Base-by-base conservation (phyloP, 352 stramenopile species). In the Phytophthora foliorum region DNA sequence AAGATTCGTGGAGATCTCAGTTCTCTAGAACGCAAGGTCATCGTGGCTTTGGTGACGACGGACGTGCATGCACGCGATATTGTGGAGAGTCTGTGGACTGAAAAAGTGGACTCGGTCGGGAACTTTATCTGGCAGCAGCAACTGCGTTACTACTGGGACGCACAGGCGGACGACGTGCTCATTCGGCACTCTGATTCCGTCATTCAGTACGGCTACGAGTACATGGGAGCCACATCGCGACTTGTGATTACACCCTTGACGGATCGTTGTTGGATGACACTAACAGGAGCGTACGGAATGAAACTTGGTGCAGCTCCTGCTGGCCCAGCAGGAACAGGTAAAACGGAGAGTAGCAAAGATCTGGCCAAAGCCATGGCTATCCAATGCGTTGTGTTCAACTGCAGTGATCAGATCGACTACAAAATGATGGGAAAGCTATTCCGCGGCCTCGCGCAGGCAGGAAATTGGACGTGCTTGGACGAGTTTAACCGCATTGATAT, bases 351-450 rank as follows among this genome's bases (percentile, higher is more conserved):
- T 21, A 98, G 89, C 25, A 99, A 99, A 64, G 96, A 98, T 72
- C 72, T 98, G 11, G 95, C 91, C 16, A 98, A 98, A 68, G 91
- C 94, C 14, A 88, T 98, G 76, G 95, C 93, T 7, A 96, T 97
- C 51, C 95, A 98, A 64, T 98, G 93, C 53, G 89, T 99, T 16
- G 95, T 99, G 8, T 98, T 98, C 79, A 99, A 99, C 76, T 99
- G 96, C 71, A 97, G 86, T 25, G 96, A 99, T 63, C 81, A 97
- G 25, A 93, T 99, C 45, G 96, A 99, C 77, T 98, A 98, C 79
- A 98, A 98, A 67, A 98, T 98, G 77, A 99, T 99, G 96, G 95
- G 93, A 2, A 98, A 98, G 55, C 91, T 99, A 21, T 99, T 99
- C 56, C 94, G 94, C 42, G 96, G 95, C 1, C 72, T 98, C 3